A percentile compares a stretch with the other conserved stretches of the same genome.
phyloP scores from a whole-genome alignment of 202 grass and related monocot species.

The Carex arenaria region DNA sequence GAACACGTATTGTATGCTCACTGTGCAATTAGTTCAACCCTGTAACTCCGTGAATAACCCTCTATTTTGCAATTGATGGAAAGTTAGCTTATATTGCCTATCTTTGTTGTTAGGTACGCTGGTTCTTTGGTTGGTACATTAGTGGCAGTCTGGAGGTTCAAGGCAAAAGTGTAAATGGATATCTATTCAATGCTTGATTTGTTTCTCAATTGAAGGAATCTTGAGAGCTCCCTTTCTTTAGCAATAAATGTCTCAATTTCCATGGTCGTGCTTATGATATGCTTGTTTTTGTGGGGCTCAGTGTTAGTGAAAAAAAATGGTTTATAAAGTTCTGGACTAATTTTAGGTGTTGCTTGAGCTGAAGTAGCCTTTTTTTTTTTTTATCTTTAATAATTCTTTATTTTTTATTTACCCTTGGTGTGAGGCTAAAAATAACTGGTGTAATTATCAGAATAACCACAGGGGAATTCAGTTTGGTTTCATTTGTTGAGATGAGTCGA shows the following conservation, averaged over 20 bases:
- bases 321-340: neutral
- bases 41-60: too few species aligned
- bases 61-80: neutral
- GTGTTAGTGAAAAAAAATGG: neutral
- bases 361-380: neutral
- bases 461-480: neutral
- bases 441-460: too few species aligned
- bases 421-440: too few species aligned
- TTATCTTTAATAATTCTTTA: neutral
- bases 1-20: neutral
- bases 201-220: neutral
- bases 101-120: conserved; percentile 61
- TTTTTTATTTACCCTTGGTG: neutral
- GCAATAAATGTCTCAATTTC: neutral
- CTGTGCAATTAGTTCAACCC: neutral
- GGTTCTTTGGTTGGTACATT: conserved; percentile 80
- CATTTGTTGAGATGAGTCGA: neutral
- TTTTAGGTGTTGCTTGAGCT: neutral
- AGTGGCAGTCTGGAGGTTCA: conserved; percentile 71
- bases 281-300: neutral
- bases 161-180: conserved; percentile 47
- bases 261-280: neutral
- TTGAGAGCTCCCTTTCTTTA: neutral
- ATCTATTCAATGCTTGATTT: neutral
- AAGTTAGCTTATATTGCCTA: neutral